phyloP scores from a whole-genome alignment of 805 yeast species.

The Diddensiella santjacobensis region DNA sequence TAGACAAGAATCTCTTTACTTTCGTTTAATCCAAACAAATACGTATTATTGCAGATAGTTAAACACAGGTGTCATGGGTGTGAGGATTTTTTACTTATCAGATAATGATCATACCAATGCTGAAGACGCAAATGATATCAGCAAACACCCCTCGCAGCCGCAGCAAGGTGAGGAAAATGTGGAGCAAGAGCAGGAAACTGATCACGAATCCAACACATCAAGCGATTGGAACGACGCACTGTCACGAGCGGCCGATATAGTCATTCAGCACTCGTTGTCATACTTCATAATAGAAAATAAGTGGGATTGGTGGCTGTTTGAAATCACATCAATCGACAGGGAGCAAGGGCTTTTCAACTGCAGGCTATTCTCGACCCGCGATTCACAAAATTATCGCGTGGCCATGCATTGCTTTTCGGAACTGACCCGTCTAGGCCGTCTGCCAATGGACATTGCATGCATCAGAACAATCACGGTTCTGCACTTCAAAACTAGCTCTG shows the following conservation, averaged over 20 bases:
- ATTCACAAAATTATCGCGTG: not conserved
- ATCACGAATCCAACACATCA: not conserved
- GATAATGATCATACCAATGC: too few relatives aligned
- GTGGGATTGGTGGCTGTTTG: slow-evolving; percentile 1
- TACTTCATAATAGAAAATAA: not conserved
- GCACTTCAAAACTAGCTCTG: not conserved
- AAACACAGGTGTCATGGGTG: not conserved
- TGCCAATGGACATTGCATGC: not conserved
- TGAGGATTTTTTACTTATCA: not conserved
- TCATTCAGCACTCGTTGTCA: not conserved
- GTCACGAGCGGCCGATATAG: slow-evolving; percentile 1
- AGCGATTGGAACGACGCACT: not conserved
- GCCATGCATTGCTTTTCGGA: not conserved
- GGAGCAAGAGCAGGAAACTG: not conserved
- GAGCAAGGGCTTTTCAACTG: not conserved
- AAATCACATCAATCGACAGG: not conserved
- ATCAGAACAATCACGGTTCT: not conserved
- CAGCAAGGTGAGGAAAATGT: not conserved
- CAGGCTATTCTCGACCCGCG: not conserved
- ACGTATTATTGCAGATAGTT: too few relatives aligned
- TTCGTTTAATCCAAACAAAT: too few relatives aligned
- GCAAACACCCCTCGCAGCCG: not conserved
- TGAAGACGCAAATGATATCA: too few relatives aligned
- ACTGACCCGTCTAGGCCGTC: not conserved
- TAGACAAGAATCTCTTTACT: not conserved